phyloP scores from a whole-genome alignment of 208 protist species.

The Trichomonas vaginalis region DNA sequence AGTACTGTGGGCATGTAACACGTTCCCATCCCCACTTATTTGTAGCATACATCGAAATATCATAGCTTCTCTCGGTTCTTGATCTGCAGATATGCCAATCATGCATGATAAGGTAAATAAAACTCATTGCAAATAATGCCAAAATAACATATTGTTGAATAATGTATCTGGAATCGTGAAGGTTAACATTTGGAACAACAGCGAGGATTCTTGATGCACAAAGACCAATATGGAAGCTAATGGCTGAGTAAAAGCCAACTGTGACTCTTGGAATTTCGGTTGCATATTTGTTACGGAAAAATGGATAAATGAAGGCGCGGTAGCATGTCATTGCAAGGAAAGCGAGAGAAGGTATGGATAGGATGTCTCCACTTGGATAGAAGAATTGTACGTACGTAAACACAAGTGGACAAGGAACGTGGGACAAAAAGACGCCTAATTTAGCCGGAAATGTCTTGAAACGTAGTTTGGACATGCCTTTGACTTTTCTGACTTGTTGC shows the following conservation, averaged over 20 bases:
- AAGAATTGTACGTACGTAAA: background rate
- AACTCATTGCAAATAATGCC: background rate
- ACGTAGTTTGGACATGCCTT: background rate
- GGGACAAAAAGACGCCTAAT: background rate
- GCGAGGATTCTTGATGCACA: background rate
- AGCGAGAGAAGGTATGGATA: background rate
- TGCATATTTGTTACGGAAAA: background rate
- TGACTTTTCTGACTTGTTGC: background rate
- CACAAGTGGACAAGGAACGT: background rate
- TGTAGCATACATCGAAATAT: background rate
- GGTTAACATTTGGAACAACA: background rate
- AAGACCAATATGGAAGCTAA: background rate
- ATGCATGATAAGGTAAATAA: background rate
- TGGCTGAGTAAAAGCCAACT: background rate
- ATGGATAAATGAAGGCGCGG: background rate
- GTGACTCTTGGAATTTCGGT: background rate
- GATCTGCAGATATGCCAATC: background rate
- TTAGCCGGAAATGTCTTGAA: background rate
- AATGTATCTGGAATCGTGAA: background rate
- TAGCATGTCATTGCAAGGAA: background rate
- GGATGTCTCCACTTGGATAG: background rate
- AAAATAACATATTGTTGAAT: background rate
- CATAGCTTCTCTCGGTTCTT: background rate
- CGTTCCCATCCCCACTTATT: background rate
- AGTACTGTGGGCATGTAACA: background rate